These are phyloP conservation scores for Chlamydomonas sp. DNA, from an alignment of 139 green algal species.

Conservation along the genomic window DNA sequence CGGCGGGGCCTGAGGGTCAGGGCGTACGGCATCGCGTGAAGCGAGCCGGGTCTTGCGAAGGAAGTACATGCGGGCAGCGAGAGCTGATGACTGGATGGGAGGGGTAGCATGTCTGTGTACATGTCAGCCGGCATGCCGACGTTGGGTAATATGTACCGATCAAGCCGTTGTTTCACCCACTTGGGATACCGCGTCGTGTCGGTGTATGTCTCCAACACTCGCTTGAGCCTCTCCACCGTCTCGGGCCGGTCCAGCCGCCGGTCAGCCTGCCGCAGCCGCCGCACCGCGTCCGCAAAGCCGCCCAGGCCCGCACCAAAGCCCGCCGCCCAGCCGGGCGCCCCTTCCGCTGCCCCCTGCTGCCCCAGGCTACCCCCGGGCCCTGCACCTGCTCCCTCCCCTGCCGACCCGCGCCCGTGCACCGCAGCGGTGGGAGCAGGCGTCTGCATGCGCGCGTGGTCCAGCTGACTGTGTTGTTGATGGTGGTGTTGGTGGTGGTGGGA, in stretches of 20 bases:
- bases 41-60: too few relatives aligned
- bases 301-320: slow-evolving; percentile 21
- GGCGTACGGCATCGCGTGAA: background rate
- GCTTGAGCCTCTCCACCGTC: slow-evolving; percentile 46
- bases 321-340: background rate
- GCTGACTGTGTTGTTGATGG: background rate
- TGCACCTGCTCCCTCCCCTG: slow-evolving; percentile 2
- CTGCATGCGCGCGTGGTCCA: background rate
- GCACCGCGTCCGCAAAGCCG: slow-evolving; percentile 21
- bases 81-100: too few relatives aligned
- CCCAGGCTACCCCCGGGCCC: background rate
- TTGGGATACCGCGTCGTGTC: slow-evolving; percentile 80
- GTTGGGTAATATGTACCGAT: background rate
- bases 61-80: too few relatives aligned
- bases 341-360: background rate
- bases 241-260: slow-evolving; percentile 2
- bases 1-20: slow-evolving; percentile 58
- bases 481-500: background rate
- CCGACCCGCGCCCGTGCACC: too few relatives aligned
- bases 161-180: slow-evolving; percentile 8
- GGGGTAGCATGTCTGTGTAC: too few relatives aligned
- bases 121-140: background rate
- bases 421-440: too few relatives aligned
- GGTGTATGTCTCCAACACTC: slow-evolving; percentile 87
- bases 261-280: slow-evolving; percentile 4